phyloP scores from a whole-genome alignment of 2,329 filamentous ascomycete species.

The Hirsutella minnesotensis region DNA sequence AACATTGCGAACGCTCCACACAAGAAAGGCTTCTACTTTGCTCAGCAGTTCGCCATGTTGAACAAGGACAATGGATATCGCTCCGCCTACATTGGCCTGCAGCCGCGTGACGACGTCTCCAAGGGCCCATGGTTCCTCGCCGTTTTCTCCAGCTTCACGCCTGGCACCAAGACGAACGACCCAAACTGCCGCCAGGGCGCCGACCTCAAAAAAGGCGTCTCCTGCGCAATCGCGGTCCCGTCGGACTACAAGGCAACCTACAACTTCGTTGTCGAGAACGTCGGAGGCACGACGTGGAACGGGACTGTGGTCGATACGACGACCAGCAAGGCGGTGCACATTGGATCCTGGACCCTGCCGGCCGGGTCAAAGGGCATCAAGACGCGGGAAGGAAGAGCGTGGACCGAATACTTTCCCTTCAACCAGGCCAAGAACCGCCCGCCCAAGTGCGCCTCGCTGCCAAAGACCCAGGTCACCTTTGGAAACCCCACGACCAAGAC shows the following conservation, averaged over 20 bases:
- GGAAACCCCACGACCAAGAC: not conserved
- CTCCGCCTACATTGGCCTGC: conserved; percentile 8
- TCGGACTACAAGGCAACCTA: conserved; percentile 8
- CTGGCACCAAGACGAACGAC: conserved; percentile 5
- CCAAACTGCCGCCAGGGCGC: conserved; percentile 11
- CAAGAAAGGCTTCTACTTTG: conserved; percentile 9
- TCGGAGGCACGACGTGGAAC: conserved; percentile 7
- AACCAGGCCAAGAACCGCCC: conserved; percentile 3
- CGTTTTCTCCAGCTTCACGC: conserved; percentile 9
- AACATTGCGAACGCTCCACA: conserved; percentile 7
- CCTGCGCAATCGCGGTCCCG: conserved; percentile 7
- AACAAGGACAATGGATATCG: conserved; percentile 2
- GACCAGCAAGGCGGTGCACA: conserved; percentile 3
- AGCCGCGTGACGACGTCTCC: conserved; percentile 7
- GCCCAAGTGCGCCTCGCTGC: conserved; percentile 6
- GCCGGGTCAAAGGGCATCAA: conserved; percentile 3
- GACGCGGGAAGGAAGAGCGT: conserved; percentile 3
- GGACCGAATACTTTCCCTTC: conserved; percentile 9
- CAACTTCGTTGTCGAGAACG: conserved; percentile 9
- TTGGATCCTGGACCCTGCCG: conserved; percentile 9
- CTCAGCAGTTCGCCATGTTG: conserved; percentile 6
- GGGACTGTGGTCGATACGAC: conserved; percentile 8
- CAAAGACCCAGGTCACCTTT: conserved; percentile 1
- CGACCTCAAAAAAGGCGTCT: conserved; percentile 11
- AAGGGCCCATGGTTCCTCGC: conserved; percentile 6